These are phyloP conservation scores for Ogataea haglerorum DNA, from an alignment of 805 yeast species.

Conservation along the genomic window DNA sequence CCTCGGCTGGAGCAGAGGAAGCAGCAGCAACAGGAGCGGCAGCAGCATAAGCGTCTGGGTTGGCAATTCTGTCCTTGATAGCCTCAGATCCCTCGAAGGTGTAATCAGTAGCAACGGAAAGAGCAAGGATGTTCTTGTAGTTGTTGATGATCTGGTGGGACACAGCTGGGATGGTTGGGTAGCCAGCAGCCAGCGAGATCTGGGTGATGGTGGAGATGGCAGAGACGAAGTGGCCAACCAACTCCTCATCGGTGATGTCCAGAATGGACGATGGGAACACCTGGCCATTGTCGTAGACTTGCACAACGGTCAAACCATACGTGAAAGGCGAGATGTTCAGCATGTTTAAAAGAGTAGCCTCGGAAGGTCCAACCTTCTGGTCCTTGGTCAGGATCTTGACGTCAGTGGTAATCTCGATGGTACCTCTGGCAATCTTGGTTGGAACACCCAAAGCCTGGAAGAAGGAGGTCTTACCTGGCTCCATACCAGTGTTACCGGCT, in stretches of 20 bases:
- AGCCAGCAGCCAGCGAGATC: slow-evolving; percentile 94
- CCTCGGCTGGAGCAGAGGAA: slow-evolving; percentile 53
- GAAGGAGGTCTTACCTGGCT: slow-evolving; percentile 99
- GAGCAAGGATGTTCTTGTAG: slow-evolving; percentile 98
- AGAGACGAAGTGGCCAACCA: slow-evolving; percentile 83
- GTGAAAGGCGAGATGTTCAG: slow-evolving; percentile 99
- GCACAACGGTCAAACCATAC: slow-evolving; percentile 94
- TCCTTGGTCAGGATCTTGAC: slow-evolving; percentile 90
- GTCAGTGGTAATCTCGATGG: slow-evolving; percentile 97
- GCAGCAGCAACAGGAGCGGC: slow-evolving; percentile 98
- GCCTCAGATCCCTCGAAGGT: slow-evolving; percentile 99
- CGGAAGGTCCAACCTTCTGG: slow-evolving; percentile 95
- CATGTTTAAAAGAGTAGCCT: slow-evolving; percentile 98
- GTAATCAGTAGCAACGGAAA: slow-evolving; percentile 98
- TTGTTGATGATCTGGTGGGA: slow-evolving; percentile 98
- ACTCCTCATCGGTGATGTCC: slow-evolving; percentile 98
- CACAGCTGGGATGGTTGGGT: slow-evolving; percentile 99
- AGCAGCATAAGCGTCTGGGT: slow-evolving; percentile 99
- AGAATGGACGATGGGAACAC: slow-evolving; percentile 94
- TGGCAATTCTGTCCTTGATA: slow-evolving; percentile 98
- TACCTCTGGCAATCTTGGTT: slow-evolving; percentile 99
- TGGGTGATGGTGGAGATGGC: slow-evolving; percentile 94
- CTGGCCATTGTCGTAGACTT: slow-evolving; percentile 98
- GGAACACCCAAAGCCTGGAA: slow-evolving; percentile 99
- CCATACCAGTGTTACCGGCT: slow-evolving; percentile 99